Base-by-base conservation (phyloP, 2,329 filamentous ascomycete genomes). In the Xylaria sp. region DNA sequence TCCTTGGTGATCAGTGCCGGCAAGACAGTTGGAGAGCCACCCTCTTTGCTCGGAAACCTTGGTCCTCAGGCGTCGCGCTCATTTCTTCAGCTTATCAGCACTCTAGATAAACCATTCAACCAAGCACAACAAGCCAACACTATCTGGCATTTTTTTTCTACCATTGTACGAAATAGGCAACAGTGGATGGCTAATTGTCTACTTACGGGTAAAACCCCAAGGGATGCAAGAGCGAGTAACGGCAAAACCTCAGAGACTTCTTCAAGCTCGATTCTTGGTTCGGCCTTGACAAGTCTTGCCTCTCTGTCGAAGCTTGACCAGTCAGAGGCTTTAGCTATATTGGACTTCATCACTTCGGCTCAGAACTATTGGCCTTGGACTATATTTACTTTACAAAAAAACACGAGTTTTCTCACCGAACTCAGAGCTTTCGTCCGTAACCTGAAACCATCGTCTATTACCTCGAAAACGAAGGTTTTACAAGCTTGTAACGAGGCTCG, bases 341-440 rank as follows among this genome's bases (percentile, higher is more conserved):
- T 99, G 17, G 90, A 95, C 73, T 98, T 98, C 77, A 88, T 97
- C 42, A 89, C 92, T 2, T 89, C 92, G 2, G 92, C 95, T 4
- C 94, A 97, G 76, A 96, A 97, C 77, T 92, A 94, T 76, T 98
- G 95, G 95, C 92, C 94, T 0, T 97, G 95, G 93, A 94, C 93
- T 1, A 94, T 96, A 63, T 90, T 92, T 63, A 89, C 91, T 44
- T 82, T 97, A 39, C 88, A 91, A 68, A 90, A 90, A 66, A 92
- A 97, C 73, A 85, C 87, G 0, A 83, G 84, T 0, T 95, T 97
- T 74, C 86, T 97, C 63, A 84, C 88, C 47, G 87, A 88, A 62
- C 85, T 97, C 20, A 86, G 92, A 20, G 84, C 85, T 3, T 96
- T 93, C 76, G 85, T 96, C 38, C 86, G 85, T 11, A 80, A 82